These are phyloP conservation scores for Daldinia sp. DNA, from an alignment of 2,329 filamentous ascomycete species.

Conservation along the genomic window DNA sequence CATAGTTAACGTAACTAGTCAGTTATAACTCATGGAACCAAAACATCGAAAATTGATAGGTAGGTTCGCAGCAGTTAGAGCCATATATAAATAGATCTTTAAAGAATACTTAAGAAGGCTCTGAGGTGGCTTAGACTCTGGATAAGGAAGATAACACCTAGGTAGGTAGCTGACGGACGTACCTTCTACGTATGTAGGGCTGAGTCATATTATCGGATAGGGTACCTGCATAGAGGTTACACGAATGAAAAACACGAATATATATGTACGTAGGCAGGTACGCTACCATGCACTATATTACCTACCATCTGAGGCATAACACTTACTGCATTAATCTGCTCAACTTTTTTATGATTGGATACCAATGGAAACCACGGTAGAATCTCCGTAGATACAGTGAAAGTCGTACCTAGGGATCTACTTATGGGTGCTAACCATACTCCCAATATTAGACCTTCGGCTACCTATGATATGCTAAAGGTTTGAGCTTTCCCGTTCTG, in stretches of 20 bases:
- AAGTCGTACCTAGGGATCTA: neutral
- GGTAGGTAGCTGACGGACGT: neutral
- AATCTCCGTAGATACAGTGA: too few relatives aligned
- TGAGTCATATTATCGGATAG: slow-evolving; percentile 1
- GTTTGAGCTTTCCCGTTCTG: neutral
- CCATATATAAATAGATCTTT: too few relatives aligned
- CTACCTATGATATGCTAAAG: neutral
- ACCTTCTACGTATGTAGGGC: neutral
- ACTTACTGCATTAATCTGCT: neutral
- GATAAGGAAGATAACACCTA: too few relatives aligned
- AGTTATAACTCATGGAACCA: too few relatives aligned
- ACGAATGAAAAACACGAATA: too few relatives aligned
- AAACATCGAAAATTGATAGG: too few relatives aligned
- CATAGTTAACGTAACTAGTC: too few relatives aligned
- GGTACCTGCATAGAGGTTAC: slow-evolving; percentile 3
- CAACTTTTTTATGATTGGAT: neutral
- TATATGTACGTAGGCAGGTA: too few relatives aligned
- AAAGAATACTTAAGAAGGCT: too few relatives aligned
- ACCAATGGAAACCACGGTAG: neutral
- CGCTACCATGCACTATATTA: too few relatives aligned
- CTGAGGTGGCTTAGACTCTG: too few relatives aligned
- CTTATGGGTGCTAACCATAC: neutral
- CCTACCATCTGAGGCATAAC: neutral
- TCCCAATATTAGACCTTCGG: neutral
- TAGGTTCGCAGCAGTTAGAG: too few relatives aligned